phyloP scores from a whole-genome alignment of 148 eudicot genomes.

The Nyssa sinensis region DNA sequence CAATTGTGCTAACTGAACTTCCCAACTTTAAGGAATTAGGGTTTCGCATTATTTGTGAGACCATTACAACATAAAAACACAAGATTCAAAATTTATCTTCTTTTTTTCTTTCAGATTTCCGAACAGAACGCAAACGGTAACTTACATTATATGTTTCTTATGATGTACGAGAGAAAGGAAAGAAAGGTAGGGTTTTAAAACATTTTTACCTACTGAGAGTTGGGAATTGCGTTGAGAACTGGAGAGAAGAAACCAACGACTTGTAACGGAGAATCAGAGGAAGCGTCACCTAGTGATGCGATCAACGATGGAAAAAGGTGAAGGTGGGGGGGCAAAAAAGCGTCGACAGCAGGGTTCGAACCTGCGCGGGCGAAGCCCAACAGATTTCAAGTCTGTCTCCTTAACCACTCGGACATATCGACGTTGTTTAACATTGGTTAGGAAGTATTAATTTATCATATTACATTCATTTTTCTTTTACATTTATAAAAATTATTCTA shows the following conservation, averaged over 20 bases:
- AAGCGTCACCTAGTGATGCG: conserved; percentile 31
- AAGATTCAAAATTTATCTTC: background rate
- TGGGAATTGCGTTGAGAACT: conserved; percentile 69
- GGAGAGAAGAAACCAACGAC: conserved; percentile 64
- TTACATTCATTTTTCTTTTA: no score
- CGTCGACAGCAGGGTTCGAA: conserved; percentile 73
- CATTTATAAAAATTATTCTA: no score
- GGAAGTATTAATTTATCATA: no score
- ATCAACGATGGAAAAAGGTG: no score
- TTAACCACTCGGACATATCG: conserved; percentile 92
- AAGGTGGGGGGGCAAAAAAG: no score
- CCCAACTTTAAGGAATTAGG: background rate
- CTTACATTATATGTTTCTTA: background rate
- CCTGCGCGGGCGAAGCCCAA: conserved; percentile 50
- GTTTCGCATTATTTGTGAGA: background rate
- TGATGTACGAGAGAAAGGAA: no score
- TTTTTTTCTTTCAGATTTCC: background rate
- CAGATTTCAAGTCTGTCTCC: conserved; percentile 77
- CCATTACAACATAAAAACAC: background rate
- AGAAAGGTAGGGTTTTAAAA: background rate
- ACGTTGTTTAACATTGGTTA: no score
- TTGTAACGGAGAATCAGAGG: conserved; percentile 62
- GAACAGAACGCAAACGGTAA: background rate
- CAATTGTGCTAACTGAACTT: no score
- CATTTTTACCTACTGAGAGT: conserved; percentile 44